Evolutionary conservation across 768 basidiomycete species (phyloP).

Genomic region (Daedalea quercina): DNA sequence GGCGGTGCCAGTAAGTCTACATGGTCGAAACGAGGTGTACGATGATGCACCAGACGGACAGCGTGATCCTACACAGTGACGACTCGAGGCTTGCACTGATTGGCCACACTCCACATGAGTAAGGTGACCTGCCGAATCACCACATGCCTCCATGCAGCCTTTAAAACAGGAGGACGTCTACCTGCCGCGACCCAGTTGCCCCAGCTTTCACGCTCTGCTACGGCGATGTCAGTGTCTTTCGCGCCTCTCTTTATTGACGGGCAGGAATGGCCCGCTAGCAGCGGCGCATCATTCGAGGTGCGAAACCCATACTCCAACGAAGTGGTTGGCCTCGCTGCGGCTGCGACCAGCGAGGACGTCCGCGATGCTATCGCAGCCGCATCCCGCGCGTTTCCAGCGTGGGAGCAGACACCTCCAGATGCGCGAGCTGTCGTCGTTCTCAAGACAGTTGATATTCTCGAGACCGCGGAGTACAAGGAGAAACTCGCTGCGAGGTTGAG

Average conservation of each 20-base stretch:
- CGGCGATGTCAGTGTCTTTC: neutral
- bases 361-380: constrained; percentile 39
- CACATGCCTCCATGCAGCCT: too few species aligned
- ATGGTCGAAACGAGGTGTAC: too few species aligned
- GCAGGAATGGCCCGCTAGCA: constrained; percentile 27
- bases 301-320: constrained; percentile 34
- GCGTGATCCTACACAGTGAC: too few species aligned
- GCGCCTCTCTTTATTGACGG: constrained; percentile 36
- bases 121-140: too few species aligned
- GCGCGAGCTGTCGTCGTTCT: constrained; percentile 38
- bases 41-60: too few species aligned
- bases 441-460: constrained; percentile 39
- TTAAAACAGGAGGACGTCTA: too few species aligned
- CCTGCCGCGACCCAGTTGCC: too few species aligned
- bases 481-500: constrained; percentile 26
- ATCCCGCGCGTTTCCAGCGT: constrained; percentile 37
- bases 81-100: too few species aligned
- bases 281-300: constrained; percentile 38
- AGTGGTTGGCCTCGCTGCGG: constrained; percentile 21
- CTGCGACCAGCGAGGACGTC: constrained; percentile 36
- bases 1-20: too few species aligned
- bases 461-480: constrained; percentile 33
- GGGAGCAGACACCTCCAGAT: constrained; percentile 34
- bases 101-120: too few species aligned
- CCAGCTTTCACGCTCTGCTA: too few species aligned